phyloP scores from a whole-genome alignment of 176 grass and related monocot species.

The Avena insularis region DNA sequence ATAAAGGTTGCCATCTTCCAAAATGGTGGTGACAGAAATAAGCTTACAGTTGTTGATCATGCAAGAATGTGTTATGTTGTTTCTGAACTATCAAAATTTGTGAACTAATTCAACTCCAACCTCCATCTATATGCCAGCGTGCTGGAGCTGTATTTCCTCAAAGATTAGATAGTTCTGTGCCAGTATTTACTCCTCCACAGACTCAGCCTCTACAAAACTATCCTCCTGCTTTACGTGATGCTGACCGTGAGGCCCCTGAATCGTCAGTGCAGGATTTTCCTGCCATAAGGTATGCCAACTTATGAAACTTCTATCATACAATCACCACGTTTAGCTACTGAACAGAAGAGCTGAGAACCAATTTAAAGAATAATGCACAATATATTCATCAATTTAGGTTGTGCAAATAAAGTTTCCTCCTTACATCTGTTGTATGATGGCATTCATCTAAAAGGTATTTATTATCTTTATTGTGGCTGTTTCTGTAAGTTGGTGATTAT shows the following conservation, averaged over 20 bases:
- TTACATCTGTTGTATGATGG: slow-evolving; percentile 11
- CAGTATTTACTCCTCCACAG: slow-evolving; percentile 85
- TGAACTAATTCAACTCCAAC: slow-evolving; percentile 34
- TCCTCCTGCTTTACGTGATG: slow-evolving; percentile 53
- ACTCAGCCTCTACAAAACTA: slow-evolving; percentile 86
- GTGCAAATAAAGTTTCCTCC: not conserved
- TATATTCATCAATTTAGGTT: slow-evolving; percentile 14
- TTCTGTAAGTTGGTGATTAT: not conserved
- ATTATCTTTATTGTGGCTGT: not conserved
- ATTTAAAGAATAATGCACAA: not conserved
- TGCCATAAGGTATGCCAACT: slow-evolving; percentile 59
- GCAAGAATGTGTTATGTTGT: slow-evolving; percentile 12
- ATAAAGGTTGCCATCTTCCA: not conserved
- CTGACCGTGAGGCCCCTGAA: slow-evolving; percentile 62
- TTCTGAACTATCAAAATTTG: slow-evolving; percentile 6
- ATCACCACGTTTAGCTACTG: slow-evolving; percentile 8
- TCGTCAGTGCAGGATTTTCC: slow-evolving; percentile 63
- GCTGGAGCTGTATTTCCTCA: slow-evolving; percentile 81
- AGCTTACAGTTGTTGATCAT: slow-evolving; percentile 14
- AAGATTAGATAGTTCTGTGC: slow-evolving; percentile 69
- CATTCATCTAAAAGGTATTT: not conserved
- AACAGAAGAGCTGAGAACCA: not conserved
- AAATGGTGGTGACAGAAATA: slow-evolving; percentile 23
- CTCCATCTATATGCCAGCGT: slow-evolving; percentile 54
- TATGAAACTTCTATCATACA: not conserved